Conservation (phyloP, 371 early-diverging fungal species). For the Lichtheimia ornata region DNA sequence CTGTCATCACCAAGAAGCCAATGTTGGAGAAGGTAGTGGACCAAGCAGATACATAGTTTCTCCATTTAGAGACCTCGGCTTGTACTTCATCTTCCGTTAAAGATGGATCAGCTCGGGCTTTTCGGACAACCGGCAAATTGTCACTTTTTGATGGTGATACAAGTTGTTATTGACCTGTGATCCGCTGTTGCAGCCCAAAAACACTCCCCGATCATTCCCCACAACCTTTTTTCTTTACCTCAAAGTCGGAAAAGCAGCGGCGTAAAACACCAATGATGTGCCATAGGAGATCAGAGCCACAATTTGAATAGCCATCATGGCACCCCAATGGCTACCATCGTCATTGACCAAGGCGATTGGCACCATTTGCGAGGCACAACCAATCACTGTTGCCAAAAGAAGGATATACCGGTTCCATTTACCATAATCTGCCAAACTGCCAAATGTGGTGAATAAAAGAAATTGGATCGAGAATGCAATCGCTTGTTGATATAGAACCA, state of each 20-base stretch:
- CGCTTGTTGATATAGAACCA: constrained; percentile 53
- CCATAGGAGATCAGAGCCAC: constrained; percentile 49
- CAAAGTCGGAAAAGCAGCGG: constrained; percentile 50
- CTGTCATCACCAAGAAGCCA: constrained; percentile 49
- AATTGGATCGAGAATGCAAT: constrained; percentile 52
- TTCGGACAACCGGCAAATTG: constrained; percentile 48
- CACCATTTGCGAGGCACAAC: constrained; percentile 45
- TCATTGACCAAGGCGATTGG: constrained; percentile 43
- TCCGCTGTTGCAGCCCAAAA: no score
- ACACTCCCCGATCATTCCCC: no score
- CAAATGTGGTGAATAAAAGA: constrained; percentile 50
- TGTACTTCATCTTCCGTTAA: constrained; percentile 25
- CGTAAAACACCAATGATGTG: constrained; percentile 51
- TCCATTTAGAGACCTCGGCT: constrained; percentile 35
- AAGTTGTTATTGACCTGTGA: no score
- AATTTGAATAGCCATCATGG: constrained; percentile 47
- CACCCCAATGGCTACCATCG: constrained; percentile 49
- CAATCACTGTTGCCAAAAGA: constrained; percentile 38
- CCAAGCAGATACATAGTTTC: constrained; percentile 51
- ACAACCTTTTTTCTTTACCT: constrained; percentile 25
- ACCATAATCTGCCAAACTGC: constrained; percentile 50
- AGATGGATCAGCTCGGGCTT: constrained; percentile 41
- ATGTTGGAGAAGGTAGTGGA: constrained; percentile 50
- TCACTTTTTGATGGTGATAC: constrained; percentile 20
- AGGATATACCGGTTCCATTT: constrained; percentile 47